Evolutionary conservation across 345 rosid species (phyloP).

Genomic region (Pseudoturritis turrita): DNA sequence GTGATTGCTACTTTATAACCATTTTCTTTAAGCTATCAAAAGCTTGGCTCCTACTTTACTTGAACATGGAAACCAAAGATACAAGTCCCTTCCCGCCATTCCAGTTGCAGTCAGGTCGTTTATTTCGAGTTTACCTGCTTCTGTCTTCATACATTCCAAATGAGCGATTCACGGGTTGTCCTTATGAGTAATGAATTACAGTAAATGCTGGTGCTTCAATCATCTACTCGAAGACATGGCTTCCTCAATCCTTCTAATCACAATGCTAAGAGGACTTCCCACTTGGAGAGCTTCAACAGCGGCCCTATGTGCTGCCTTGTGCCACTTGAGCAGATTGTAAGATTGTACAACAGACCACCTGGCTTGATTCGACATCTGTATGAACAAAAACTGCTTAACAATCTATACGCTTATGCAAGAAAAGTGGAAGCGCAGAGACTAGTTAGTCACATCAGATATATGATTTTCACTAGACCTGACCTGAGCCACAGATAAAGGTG

Average conservation of each 20-base stretch:
- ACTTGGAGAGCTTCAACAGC: constrained; percentile 82
- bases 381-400: constrained; percentile 1
- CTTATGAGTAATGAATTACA: background rate
- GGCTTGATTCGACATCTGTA: constrained; percentile 98
- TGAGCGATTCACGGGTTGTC: background rate
- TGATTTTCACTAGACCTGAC: constrained; percentile 25
- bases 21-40: background rate
- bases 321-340: constrained; percentile 90
- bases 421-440: background rate
- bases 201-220: background rate
- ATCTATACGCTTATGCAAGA: background rate
- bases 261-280: constrained; percentile 68
- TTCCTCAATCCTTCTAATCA: constrained; percentile 75
- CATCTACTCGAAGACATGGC: constrained; percentile 51
- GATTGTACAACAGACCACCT: constrained; percentile 89
- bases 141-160: background rate
- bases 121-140: constrained; percentile 10
- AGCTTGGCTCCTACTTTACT: background rate
- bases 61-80: constrained; percentile 21
- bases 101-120: constrained; percentile 5
- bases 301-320: constrained; percentile 65
- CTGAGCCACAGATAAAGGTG: constrained; percentile 80
- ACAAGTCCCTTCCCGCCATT: background rate
- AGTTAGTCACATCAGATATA: background rate
- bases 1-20: constrained; percentile 1